Evolutionary conservation across 2,329 filamentous ascomycete genomes (phyloP), one percentile per base, ranked within the genome.

Genomic region (Neofusicoccum parvum): DNA sequence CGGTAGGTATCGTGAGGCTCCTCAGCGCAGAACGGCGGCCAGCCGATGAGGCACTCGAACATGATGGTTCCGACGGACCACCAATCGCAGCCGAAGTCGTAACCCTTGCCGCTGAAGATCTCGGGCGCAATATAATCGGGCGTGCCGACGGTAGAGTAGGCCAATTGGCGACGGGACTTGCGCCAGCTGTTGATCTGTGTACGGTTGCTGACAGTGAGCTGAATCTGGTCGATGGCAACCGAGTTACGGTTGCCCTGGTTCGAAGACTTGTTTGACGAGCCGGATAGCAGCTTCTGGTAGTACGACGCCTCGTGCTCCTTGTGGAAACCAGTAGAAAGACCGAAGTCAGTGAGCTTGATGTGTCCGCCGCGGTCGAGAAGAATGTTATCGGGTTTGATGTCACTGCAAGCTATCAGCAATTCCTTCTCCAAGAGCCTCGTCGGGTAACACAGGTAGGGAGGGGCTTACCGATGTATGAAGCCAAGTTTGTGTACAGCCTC

Each of bases 381-480:
- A 75, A 99, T 98, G 76, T 99, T 99, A 82, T 99, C 95, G 12
- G 95, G 95, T 80, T 99, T 99, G 83, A 99, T 99, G 75, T 99
- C 95, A 85, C 94, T 96, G 69, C 46, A 60, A 27, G 2, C 70
- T 67, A 75, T 79, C 69, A 75, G 72, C 32, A 58, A 60, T 36
- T 17, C 10, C 15, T n/a, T 9, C 11, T 37, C 6, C 36, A 1
- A 23, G n/a, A 37, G 11, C 11, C 10, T 48, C 7, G 23, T 12
- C 2, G 23, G 12, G 27, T 7, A 23, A 6, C 23, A 11, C 23
- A 15, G 3, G 36, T 14, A 20, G n/a, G 17, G 12, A 36, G 51
- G 27, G 20, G 77, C 90, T 72, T 84, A 97, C 94, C 95, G 92
- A 83, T 99, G 95, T 69, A 99, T 96, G 81, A 97, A 99, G 68